Evolutionary conservation across 306 rosid species (phyloP), one percentile per base, ranked within the genome.

Genomic region (Fragaria vesca): DNA sequence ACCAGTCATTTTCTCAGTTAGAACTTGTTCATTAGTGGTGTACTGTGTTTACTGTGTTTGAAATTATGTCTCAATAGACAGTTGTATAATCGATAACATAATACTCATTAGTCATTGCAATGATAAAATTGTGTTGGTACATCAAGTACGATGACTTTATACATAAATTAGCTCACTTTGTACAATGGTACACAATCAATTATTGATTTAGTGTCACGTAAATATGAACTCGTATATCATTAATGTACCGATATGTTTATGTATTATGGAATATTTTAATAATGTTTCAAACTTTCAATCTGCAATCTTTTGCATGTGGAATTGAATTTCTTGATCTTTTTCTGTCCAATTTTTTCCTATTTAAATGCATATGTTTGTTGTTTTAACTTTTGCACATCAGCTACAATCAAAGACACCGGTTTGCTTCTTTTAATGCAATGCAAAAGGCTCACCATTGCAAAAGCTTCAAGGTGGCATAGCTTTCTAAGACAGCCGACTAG

Each of bases 381-480:
- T 79, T 81, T 21, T 6, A 15, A 69, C 83, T 87, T 90, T 84
- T 76, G 76, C 76, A 75, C 75, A 74, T 66, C 76, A 72, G 70
- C 73, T 79, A 85, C 82, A 78, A 82, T 76, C 80, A 87, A 81
- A 87, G 84, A 86, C 87, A 87, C 76, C 76, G 82, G 34, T 83
- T 88, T 83, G 40, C 92, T 84, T 83, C 92, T 89, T 90, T 94
- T 89, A 67, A 94, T 86, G 97, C 91, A 92, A 78, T 81, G 82
- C 82, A 87, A 88, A 89, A 86, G 88, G 12, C 85, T 50, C 80
- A 80, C 88, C 88, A 85, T 89, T 79, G 84, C 82, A 74, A 89
- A 91, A 80, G 84, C 89, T 85, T 87, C 78, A 86, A 83, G 80
- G 85, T 77, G 85, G 79, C 73, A 75, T 83, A 79, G 75, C 87